Evolutionary conservation across 306 rosid species (phyloP).

Genomic region (Prunus kanzakura): DNA sequence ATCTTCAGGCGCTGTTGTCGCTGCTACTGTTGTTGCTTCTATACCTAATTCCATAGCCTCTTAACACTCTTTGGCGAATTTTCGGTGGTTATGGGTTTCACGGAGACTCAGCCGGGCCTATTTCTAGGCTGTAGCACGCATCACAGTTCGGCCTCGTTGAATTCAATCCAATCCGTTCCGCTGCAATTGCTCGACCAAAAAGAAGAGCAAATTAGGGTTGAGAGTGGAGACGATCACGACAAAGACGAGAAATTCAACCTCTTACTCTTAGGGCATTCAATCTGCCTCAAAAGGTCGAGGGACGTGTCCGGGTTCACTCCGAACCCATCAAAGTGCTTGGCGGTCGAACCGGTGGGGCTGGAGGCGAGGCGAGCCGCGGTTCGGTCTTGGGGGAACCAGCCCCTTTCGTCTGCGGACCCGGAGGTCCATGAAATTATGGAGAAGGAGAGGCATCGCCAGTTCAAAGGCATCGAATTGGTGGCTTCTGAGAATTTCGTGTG

Average conservation of each 20-base stretch:
- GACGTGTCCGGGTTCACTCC: slow-evolving; percentile 28
- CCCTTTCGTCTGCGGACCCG: slow-evolving; percentile 63
- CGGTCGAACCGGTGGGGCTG: slow-evolving; percentile 32
- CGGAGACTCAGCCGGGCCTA: slow-evolving; percentile 50
- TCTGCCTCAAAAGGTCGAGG: slow-evolving; percentile 49
- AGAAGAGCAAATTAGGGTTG: slow-evolving; percentile 31
- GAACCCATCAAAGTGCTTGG: slow-evolving; percentile 40
- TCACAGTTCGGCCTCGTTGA: slow-evolving; percentile 11
- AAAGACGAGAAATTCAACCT: slow-evolving; percentile 52
- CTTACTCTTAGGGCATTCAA: slow-evolving; percentile 49
- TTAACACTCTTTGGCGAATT: not conserved
- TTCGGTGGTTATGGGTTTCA: slow-evolving; percentile 33
- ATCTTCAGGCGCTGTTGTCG: slow-evolving; percentile 55
- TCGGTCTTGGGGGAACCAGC: slow-evolving; percentile 66
- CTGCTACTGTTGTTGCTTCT: slow-evolving; percentile 68
- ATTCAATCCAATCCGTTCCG: slow-evolving; percentile 22
- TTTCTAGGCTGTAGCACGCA: slow-evolving; percentile 55
- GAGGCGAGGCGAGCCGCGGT: slow-evolving; percentile 38
- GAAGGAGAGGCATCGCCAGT: slow-evolving; percentile 70
- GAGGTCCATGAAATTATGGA: slow-evolving; percentile 65
- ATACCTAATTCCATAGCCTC: not conserved
- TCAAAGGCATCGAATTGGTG: slow-evolving; percentile 67
- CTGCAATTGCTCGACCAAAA: slow-evolving; percentile 33
- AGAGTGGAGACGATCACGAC: slow-evolving; percentile 31
- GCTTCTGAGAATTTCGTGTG: slow-evolving; percentile 90